Conservation (phyloP, 1,284 basidiomycete species). For the Pseudozyma sp. region DNA sequence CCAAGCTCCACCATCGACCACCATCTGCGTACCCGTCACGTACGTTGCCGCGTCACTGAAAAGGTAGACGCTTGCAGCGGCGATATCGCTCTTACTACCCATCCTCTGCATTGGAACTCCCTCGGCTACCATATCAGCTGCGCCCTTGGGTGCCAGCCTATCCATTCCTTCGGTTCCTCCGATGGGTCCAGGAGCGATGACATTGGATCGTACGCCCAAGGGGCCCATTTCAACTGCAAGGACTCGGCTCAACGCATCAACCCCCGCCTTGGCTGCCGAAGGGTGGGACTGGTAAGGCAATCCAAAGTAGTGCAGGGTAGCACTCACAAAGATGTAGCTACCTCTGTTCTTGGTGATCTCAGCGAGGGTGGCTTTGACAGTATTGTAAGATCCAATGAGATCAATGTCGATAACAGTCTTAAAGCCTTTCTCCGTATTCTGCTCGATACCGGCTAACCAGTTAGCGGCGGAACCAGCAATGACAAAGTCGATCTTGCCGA, state of each 20-base stretch:
- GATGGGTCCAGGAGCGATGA: constrained; percentile 89
- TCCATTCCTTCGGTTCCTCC: constrained; percentile 85
- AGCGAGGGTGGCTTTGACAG: constrained; percentile 72
- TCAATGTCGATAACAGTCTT: constrained; percentile 94
- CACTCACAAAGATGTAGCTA: constrained; percentile 89
- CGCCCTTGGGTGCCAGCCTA: constrained; percentile 75
- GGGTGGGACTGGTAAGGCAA: constrained; percentile 92
- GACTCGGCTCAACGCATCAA: constrained; percentile 86
- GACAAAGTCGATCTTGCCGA: constrained; percentile 92
- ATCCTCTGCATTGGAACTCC: constrained; percentile 63
- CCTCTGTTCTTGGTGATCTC: constrained; percentile 71
- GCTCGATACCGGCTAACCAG: constrained; percentile 66
- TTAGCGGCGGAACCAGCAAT: constrained; percentile 80
- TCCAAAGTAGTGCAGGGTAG: constrained; percentile 89
- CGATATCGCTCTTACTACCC: constrained; percentile 76
- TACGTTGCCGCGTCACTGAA: constrained; percentile 88
- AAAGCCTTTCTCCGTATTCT: constrained; percentile 73
- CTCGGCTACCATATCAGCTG: constrained; percentile 56
- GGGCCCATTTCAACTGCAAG: constrained; percentile 94
- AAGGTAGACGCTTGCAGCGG: constrained; percentile 83
- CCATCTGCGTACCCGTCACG: constrained; percentile 75
- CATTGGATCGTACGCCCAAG: constrained; percentile 89
- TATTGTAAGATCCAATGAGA: constrained; percentile 90
- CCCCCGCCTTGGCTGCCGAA: constrained; percentile 92
- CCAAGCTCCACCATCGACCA: constrained; percentile 59